phyloP scores from a whole-genome alignment of 2,329 filamentous ascomycete genomes.

The Juglanconis sp. region DNA sequence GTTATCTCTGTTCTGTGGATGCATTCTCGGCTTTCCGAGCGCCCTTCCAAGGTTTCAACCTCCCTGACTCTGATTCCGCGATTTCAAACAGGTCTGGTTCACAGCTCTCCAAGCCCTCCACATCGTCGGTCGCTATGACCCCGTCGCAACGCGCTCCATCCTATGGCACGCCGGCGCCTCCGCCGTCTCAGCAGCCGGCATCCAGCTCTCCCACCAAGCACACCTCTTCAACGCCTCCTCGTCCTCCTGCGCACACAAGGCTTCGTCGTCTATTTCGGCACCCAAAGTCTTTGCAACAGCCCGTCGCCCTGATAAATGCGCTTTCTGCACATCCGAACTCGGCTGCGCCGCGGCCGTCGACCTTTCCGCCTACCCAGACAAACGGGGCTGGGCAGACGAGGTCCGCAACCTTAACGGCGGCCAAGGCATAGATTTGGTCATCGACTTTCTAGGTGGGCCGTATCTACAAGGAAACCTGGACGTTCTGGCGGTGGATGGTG shows the following conservation, averaged over 20 bases:
- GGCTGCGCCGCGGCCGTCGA: not conserved
- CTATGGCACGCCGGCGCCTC: slow-evolving; percentile 2
- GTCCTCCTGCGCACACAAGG: not conserved
- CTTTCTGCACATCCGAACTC: not conserved
- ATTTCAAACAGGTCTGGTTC: not conserved
- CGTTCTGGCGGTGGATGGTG: not conserved
- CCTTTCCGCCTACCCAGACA: not conserved
- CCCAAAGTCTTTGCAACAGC: not conserved
- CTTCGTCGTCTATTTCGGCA: no score
- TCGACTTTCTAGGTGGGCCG: not conserved
- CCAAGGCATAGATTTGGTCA: not conserved
- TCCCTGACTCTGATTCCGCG: no score
- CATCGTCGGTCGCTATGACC: not conserved
- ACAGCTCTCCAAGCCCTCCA: not conserved
- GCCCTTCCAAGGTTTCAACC: no score
- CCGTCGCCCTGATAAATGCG: not conserved
- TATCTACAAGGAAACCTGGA: not conserved
- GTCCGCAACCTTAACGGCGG: not conserved
- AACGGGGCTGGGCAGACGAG: not conserved
- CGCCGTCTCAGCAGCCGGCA: not conserved
- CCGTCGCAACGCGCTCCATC: not conserved
- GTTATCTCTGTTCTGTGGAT: not conserved
- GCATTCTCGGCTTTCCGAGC: no score
- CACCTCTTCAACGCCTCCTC: not conserved
- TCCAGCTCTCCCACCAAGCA: not conserved